Base-by-base conservation (phyloP, 2,329 filamentous ascomycete species). In the Monosporascus sp. region DNA sequence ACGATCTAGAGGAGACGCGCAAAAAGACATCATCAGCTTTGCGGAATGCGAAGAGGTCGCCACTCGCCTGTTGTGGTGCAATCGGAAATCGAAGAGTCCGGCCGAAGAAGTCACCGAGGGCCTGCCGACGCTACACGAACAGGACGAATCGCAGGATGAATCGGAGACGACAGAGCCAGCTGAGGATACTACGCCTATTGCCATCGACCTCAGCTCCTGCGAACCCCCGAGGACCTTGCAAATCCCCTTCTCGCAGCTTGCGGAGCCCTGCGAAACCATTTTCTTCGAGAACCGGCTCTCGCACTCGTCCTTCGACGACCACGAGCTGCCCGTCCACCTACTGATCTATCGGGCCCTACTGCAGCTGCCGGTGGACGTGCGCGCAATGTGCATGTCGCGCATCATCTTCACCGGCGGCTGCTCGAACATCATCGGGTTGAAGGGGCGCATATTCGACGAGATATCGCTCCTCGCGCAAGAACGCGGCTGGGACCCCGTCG, bases 391-490 rank as follows among this genome's bases (percentile, higher is more conserved):
- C 69, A 94, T 97, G 84, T 85, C 91, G 1, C 88, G 93, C 39
- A 88, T 97, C 46, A 76, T 96, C 17, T 88, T 99, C 64, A 87
- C 86, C 0, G 94, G 94, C 34, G 90, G 90, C 2, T 88, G 88
- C 47, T 84, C 90, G 6, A 81, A 81, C 25, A 84, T 97, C 8
- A 80, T 92, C 1, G 94, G 94, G 1, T 73, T 99, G 25, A 90
- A 89, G 59, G 77, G 80, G 24, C 83, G 93, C 25, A 79, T 96
- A 38, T 71, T 96, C 34, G 81, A 87, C 52, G 92, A 97, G 62
- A 72, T 97, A 1, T 78, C 80, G 4, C 70, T 73, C 1, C 73
- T 96, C 1, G 78, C 94, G 5, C 75, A 84, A 17, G 74, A 78
- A 45, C 76, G 84, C 56, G 89, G 90, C 6, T 97, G 93, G 90